A percentile compares a stretch with the other conserved stretches of the same genome.
Conservation (phyloP, 2,329 filamentous ascomycete genomes). For the Colletotrichum sp. region DNA sequence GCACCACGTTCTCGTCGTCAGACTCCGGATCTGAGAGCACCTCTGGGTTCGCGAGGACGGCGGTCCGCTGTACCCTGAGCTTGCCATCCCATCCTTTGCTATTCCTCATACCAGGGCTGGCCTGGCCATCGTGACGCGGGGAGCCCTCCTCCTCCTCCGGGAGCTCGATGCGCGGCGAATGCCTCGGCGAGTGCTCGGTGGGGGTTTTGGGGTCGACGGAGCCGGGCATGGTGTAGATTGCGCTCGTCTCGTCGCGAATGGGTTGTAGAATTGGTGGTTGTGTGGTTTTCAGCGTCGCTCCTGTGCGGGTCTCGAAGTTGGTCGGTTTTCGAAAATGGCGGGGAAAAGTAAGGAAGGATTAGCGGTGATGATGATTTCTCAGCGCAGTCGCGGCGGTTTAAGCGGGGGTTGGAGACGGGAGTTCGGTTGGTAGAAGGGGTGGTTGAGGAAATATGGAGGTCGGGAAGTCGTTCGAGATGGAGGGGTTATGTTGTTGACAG, state of each 20-base stretch:
- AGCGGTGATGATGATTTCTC: neutral
- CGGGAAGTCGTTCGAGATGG: neutral
- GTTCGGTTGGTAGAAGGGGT: neutral
- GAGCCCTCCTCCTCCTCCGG: slow-evolving; percentile 44
- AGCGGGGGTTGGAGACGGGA: neutral
- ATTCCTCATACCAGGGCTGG: slow-evolving; percentile 56
- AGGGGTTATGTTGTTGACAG: neutral
- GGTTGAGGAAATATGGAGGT: neutral
- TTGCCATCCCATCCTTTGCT: slow-evolving; percentile 86
- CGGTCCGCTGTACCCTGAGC: slow-evolving; percentile 74
- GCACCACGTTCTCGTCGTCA: slow-evolving; percentile 70
- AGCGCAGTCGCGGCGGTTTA: neutral
- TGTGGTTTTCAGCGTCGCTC: neutral
- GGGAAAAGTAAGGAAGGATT: neutral
- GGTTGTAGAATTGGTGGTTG: neutral
- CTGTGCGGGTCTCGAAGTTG: neutral
- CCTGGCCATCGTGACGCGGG: slow-evolving; percentile 43
- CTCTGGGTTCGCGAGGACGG: slow-evolving; percentile 77
- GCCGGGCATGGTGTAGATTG: slow-evolving; percentile 42
- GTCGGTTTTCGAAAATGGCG: neutral
- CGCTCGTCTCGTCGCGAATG: neutral
- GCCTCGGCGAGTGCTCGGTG: slow-evolving; percentile 30
- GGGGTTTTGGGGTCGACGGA: slow-evolving; percentile 40
- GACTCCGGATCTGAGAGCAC: slow-evolving; percentile 86
- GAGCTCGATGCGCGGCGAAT: slow-evolving; percentile 52